Percentiles rank a stretch among this genome's conserved stretches.
Evolutionary conservation across 2,329 filamentous ascomycete species (phyloP).

Genomic region (Colletotrichum lini): DNA sequence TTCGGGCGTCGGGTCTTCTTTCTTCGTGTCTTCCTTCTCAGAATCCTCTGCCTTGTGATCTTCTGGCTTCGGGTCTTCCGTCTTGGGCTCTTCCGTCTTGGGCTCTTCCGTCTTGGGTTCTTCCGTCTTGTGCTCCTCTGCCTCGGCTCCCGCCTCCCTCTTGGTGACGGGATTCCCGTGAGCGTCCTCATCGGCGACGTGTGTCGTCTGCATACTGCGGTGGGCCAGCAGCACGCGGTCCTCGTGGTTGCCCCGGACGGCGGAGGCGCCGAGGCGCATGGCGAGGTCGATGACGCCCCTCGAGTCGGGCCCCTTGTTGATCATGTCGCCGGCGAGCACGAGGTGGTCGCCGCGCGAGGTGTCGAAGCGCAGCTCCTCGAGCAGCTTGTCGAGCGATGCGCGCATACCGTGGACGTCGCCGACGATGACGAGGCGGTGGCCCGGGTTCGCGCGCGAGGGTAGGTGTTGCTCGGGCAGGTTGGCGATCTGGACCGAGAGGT

Average conservation of each 20-base stretch:
- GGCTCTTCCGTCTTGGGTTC: neutral
- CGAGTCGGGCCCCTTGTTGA: constrained; percentile 91
- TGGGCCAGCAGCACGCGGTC: constrained; percentile 83
- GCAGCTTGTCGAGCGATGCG: constrained; percentile 73
- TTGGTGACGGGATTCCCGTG: constrained; percentile 45
- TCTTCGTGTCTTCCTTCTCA: neutral
- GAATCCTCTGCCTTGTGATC: too few species aligned
- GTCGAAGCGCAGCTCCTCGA: constrained; percentile 77
- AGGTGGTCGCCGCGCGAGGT: constrained; percentile 74
- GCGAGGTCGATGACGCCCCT: constrained; percentile 82
- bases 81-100: too few species aligned
- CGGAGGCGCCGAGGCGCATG: constrained; percentile 80
- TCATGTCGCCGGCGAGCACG: constrained; percentile 82
- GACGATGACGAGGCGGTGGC: constrained; percentile 80
- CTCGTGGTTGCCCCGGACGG: constrained; percentile 94
- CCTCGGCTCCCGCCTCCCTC: constrained; percentile 44
- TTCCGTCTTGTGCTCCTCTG: constrained; percentile 10
- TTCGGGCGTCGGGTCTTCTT: constrained; percentile 44
- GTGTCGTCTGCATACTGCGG: constrained; percentile 55
- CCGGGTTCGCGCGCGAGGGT: constrained; percentile 53
- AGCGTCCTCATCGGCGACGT: constrained; percentile 44
- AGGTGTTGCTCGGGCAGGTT: constrained; percentile 50
- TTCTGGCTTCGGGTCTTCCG: too few species aligned
- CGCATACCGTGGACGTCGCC: constrained; percentile 96
- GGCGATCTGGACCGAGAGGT: constrained; percentile 43